phyloP scores from a whole-genome alignment of 1,284 basidiomycete genomes.

The Cryptococcus sp. region DNA sequence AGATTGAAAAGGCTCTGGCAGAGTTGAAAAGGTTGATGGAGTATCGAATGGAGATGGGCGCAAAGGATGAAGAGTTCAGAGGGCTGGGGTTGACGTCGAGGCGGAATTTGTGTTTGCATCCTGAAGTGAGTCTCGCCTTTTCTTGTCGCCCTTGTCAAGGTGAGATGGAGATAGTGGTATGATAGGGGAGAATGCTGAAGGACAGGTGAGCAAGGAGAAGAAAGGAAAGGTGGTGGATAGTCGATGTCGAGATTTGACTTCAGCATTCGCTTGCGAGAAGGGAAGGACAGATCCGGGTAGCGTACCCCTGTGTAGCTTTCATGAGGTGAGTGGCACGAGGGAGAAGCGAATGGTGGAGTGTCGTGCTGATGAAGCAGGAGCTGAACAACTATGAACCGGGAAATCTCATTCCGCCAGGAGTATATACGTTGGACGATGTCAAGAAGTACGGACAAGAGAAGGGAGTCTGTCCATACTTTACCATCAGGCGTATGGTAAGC shows the following conservation, averaged over 20 bases:
- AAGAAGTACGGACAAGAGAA: slow-evolving; percentile 82
- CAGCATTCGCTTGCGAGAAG: slow-evolving; percentile 75
- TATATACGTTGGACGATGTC: slow-evolving; percentile 93
- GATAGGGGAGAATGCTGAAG: no score
- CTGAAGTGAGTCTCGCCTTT: slow-evolving; percentile 82
- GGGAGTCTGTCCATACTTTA: slow-evolving; percentile 91
- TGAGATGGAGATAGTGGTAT: no score
- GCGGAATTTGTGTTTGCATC: slow-evolving; percentile 95
- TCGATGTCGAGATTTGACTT: slow-evolving; percentile 91
- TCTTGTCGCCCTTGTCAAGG: slow-evolving; percentile 8
- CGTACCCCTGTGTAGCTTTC: slow-evolving; percentile 88
- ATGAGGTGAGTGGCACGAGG: slow-evolving; percentile 67
- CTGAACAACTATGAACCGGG: slow-evolving; percentile 77
- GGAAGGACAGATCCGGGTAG: slow-evolving; percentile 84
- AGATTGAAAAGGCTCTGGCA: slow-evolving; percentile 97
- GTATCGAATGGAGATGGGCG: slow-evolving; percentile 72
- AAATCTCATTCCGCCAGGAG: slow-evolving; percentile 74
- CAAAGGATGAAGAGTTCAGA: slow-evolving; percentile 75
- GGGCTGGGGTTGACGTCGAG: slow-evolving; percentile 91
- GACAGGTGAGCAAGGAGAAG: slow-evolving; percentile 87
- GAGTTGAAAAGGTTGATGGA: slow-evolving; percentile 93
- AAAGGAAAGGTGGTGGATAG: slow-evolving; percentile 98
- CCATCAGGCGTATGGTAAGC: slow-evolving; percentile 87
- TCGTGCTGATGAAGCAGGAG: slow-evolving; percentile 49
- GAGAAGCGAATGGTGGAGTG: neutral